Conservation (phyloP, 495 filamentous ascomycete species). For the Daldinia bambusicola region DNA sequence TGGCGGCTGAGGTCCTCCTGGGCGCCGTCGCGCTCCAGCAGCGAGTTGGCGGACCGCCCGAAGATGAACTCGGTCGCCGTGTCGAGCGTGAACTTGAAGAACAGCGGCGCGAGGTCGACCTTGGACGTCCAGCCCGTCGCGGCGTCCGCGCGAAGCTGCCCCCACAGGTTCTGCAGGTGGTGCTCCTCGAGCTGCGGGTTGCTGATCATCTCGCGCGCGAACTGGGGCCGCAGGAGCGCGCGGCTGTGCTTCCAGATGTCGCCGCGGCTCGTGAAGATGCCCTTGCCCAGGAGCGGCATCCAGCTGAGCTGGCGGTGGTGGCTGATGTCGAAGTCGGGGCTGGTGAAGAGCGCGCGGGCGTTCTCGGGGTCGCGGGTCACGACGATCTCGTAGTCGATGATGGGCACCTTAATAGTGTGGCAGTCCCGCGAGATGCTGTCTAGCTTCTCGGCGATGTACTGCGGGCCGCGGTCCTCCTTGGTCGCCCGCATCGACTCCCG, state of each 20-base stretch:
- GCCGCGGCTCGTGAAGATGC: conserved; percentile 78
- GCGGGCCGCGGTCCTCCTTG: conserved; percentile 48
- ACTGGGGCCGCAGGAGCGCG: conserved; percentile 71
- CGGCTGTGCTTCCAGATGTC: conserved; percentile 71
- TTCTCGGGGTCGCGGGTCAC: conserved; percentile 71
- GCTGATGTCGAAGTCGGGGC: conserved; percentile 69
- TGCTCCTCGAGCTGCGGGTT: conserved; percentile 68
- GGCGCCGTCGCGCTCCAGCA: conserved; percentile 29
- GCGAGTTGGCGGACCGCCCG: conserved; percentile 62
- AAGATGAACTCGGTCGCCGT: conserved; percentile 79
- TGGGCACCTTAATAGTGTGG: conserved; percentile 43
- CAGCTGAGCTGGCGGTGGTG: conserved; percentile 58
- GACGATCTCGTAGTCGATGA: conserved; percentile 52
- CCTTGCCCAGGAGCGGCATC: conserved; percentile 69
- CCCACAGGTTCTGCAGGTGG: conserved; percentile 66
- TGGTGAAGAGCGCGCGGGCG: conserved; percentile 69
- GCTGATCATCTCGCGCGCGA: conserved; percentile 67
- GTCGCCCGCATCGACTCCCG: conserved; percentile 46
- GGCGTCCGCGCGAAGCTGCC: conserved; percentile 33
- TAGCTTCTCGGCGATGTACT: conserved; percentile 43
- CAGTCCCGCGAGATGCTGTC: conserved; percentile 39
- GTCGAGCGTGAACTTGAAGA: conserved; percentile 75
- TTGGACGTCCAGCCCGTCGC: conserved; percentile 42
- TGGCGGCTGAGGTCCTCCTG: conserved; percentile 49
- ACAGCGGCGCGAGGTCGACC: conserved; percentile 70